Base-by-base conservation (phyloP, 2,329 filamentous ascomycete genomes). In the Chaetomium strumarium region DNA sequence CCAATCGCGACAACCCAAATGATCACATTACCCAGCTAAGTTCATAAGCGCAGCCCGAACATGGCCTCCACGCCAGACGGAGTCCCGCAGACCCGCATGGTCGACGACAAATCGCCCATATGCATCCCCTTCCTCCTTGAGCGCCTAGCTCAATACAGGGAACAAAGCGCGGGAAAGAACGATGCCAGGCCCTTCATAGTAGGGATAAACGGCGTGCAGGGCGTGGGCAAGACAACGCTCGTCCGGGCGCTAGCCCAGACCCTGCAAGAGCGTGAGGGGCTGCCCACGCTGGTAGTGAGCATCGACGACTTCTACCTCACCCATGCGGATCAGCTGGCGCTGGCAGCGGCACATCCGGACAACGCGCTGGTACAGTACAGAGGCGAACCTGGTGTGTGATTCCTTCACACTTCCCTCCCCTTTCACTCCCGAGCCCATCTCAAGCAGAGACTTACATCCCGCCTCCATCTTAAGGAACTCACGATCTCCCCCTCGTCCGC, bases 261-360 rank as follows among this genome's bases (percentile, higher is more conserved):
- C 13, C 79, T 92, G 36, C 74, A 78, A 43, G 67, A 74, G 13
- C 62, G 70, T 30, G 75, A 84, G 63, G 76, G 77, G 17, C 75
- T 88, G 20, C 72, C 77, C 53, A 86, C 85, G 2, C 74, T 88
- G 45, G 85, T 90, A 49, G 79, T 89, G 67, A 91, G 87, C 67
- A 85, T 96, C 59, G 91, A 96, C 68, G 90, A 96, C 71, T 84
- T 96, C 61, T 96, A 96, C 71, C 82, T 95, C 49, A 77, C 81
- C 13, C 88, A 88, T 66, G 72, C 74, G 19, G 78, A 85, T 58
- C 88, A 93, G 67, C 67, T 77, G 29, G 73, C 75, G 2, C 79
- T 95, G 19, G 83, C 86, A 24, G 68, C 76, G 41, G 69, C 77
- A 7, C 75, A 93, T 63, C 80, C 86, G 0, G 69, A 78, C 36